Conservation (phyloP, 2,329 filamentous ascomycete species). For the Pseudopyrenochaeta lycopersici region DNA sequence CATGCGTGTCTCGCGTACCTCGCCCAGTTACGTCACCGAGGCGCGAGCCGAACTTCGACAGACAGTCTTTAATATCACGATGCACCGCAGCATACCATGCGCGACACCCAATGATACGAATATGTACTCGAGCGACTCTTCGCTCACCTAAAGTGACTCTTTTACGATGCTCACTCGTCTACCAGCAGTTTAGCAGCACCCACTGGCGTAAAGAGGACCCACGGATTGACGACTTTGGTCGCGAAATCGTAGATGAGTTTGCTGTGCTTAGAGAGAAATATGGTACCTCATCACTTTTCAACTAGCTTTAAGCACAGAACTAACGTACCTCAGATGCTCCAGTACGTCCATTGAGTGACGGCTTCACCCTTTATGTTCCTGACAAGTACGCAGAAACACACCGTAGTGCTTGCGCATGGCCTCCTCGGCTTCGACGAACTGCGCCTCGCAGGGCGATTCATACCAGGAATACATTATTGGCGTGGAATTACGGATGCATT, state of each 20-base stretch:
- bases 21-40: slow-evolving; percentile 34
- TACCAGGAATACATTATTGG: slow-evolving; percentile 71
- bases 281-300: slow-evolving; percentile 45
- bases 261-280: slow-evolving; percentile 67
- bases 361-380: slow-evolving; percentile 40
- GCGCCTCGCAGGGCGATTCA: slow-evolving; percentile 60
- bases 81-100: slow-evolving; percentile 22
- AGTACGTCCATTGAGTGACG: slow-evolving; percentile 22
- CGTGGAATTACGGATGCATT: slow-evolving; percentile 69
- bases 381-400: slow-evolving; percentile 54
- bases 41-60: slow-evolving; percentile 18
- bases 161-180: slow-evolving; percentile 2
- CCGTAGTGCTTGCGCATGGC: slow-evolving; percentile 71
- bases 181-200: slow-evolving; percentile 33
- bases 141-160: slow-evolving; percentile 24
- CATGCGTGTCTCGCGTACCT: slow-evolving; percentile 3
- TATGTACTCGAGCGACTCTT: slow-evolving; percentile 32
- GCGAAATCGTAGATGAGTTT: slow-evolving; percentile 68
- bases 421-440: slow-evolving; percentile 72
- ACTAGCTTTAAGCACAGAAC: neutral
- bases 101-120: slow-evolving; percentile 41
- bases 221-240: slow-evolving; percentile 61
- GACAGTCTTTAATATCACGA: slow-evolving; percentile 11
- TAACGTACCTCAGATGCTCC: slow-evolving; percentile 43
- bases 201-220: slow-evolving; percentile 53